Percentiles rank a stretch among this genome's conserved stretches.
Conservation (phyloP, 1,284 basidiomycete species). For the Phlebopus sp. region DNA sequence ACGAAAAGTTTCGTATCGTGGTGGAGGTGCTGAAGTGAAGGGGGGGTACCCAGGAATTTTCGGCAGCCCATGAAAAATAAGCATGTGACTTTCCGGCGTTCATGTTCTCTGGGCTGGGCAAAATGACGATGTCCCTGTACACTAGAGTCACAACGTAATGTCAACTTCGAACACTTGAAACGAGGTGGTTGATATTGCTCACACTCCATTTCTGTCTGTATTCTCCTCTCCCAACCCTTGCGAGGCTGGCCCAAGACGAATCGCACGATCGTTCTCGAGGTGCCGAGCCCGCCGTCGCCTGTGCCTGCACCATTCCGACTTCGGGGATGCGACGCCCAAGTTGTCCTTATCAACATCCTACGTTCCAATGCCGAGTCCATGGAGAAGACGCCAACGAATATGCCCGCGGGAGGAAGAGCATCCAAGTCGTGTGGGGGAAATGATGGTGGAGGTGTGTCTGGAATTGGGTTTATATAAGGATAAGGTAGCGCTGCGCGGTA, state of each 20-base stretch:
- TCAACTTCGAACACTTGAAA: conserved; percentile 1
- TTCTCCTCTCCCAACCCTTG: conserved; percentile 73
- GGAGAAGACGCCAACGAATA: conserved; percentile 91
- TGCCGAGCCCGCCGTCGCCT: conserved; percentile 71
- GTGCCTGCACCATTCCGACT: conserved; percentile 70
- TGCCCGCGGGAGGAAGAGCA: conserved; percentile 79
- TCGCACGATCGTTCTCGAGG: conserved; percentile 84
- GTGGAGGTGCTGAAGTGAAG: conserved; percentile 47
- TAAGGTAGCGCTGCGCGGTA: conserved; percentile 36
- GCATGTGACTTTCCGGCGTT: conserved; percentile 85
- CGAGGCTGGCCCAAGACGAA: conserved; percentile 90
- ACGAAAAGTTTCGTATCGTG: conserved; percentile 51
- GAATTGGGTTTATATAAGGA: conserved; percentile 40
- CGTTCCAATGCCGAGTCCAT: conserved; percentile 85
- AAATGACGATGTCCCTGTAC: conserved; percentile 86
- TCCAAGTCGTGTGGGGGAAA: conserved; percentile 73
- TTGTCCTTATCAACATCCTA: conserved; percentile 85
- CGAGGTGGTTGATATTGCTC: conserved; percentile 32
- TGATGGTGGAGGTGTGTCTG: conserved; percentile 25
- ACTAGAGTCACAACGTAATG: conserved; percentile 40
- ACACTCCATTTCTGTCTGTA: conserved; percentile 93
- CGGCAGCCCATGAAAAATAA: conserved; percentile 87
- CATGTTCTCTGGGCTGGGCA: conserved; percentile 89
- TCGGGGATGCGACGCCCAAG: conserved; percentile 82
- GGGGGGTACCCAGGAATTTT: conserved; percentile 90